Evolutionary conservation across 257 asterid genomes (phyloP).

Genomic region (Eucommia ulmoides): DNA sequence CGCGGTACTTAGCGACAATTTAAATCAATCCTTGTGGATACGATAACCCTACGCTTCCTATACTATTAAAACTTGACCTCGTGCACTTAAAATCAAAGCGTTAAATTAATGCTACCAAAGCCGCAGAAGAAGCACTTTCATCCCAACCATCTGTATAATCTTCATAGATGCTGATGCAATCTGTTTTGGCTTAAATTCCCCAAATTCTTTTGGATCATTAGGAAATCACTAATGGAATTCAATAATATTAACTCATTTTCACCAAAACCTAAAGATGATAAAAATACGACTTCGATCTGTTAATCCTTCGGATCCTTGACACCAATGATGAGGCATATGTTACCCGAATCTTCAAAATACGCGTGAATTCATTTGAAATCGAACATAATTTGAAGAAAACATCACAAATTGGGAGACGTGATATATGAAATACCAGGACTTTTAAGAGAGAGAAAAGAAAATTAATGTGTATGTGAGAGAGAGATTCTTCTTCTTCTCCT

Average conservation of each 20-base stretch:
- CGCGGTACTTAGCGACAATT: too few relatives aligned
- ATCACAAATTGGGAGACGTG: constrained; percentile 12
- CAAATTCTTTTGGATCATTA: background rate
- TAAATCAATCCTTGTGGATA: too few relatives aligned
- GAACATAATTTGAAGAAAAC: constrained; percentile 10
- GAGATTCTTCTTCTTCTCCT: too few relatives aligned
- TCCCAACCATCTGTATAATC: constrained; percentile 48
- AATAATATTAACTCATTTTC: background rate
- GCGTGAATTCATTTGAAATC: constrained; percentile 12
- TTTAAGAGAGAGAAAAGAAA: constrained; percentile 7
- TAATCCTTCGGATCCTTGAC: background rate
- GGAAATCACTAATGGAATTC: constrained; percentile 5
- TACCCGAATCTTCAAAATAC: background rate
- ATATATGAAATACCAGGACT: constrained; percentile 8
- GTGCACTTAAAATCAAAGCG: too few relatives aligned
- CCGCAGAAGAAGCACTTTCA: constrained; percentile 32
- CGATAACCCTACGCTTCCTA: too few relatives aligned
- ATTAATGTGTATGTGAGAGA: constrained; percentile 13
- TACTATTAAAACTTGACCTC: too few relatives aligned
- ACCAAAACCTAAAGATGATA: background rate
- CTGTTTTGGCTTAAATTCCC: constrained; percentile 37
- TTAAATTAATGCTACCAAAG: too few relatives aligned
- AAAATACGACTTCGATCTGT: background rate
- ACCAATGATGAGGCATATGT: background rate
- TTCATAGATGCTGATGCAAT: constrained; percentile 47